These are phyloP conservation scores for Chrysochromulina parva DNA, from an alignment of 78 protist genomes.

Conservation along the genomic window DNA sequence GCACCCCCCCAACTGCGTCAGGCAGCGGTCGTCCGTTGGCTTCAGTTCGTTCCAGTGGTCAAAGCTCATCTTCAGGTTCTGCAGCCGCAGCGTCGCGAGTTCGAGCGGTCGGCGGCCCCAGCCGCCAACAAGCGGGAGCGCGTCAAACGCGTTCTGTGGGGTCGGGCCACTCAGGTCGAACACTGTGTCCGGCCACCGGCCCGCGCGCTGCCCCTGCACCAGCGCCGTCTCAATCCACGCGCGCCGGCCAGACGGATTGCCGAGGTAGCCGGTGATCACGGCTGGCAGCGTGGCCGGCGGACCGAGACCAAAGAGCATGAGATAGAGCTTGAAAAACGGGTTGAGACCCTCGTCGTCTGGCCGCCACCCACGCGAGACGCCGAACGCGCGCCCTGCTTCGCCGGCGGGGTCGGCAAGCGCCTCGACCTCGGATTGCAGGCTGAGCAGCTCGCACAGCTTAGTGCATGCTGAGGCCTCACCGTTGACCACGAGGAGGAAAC, in stretches of 20 bases:
- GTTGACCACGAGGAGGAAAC: not conserved
- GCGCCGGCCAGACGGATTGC: not conserved
- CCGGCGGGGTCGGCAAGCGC: not conserved
- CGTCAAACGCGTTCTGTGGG: not conserved
- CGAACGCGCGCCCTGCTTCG: not conserved
- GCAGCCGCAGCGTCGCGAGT: conserved; percentile 23
- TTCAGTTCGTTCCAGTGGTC: not conserved
- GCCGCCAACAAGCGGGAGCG: not conserved
- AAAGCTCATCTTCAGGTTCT: not conserved
- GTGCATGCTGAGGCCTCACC: not conserved
- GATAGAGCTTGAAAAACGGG: not conserved
- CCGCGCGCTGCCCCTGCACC: not conserved
- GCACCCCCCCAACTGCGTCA: conserved; percentile 1
- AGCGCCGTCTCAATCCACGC: conserved; percentile 18
- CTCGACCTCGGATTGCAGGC: not conserved
- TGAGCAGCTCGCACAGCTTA: not conserved
- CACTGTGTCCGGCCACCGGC: not conserved
- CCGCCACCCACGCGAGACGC: conserved; percentile 11
- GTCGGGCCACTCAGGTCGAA: not conserved
- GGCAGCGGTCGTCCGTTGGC: conserved; percentile 6
- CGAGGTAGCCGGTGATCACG: conserved; percentile 6
- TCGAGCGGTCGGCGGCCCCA: conserved; percentile 35
- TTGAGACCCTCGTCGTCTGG: not conserved
- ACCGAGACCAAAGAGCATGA: not conserved
- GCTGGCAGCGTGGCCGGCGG: conserved; percentile 11